These are phyloP conservation scores for Mucor velutinosus DNA, from an alignment of 371 early-diverging fungal genomes.

Conservation along the genomic window DNA sequence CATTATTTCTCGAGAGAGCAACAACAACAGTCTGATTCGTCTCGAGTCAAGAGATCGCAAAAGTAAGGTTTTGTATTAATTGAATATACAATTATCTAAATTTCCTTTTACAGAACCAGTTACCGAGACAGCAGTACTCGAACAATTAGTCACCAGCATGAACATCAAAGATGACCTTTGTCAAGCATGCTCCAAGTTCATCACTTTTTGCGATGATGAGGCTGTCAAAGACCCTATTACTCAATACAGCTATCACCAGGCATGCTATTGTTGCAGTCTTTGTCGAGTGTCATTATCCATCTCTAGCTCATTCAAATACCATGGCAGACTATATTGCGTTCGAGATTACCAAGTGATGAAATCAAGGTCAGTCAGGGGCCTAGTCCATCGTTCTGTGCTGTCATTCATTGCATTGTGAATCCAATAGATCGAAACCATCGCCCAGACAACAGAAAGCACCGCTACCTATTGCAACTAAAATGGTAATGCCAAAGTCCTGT, in stretches of 20 bases:
- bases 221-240: background rate
- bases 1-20: background rate
- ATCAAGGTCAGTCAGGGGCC: slow-evolving; percentile 45
- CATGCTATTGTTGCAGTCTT: background rate
- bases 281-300: background rate
- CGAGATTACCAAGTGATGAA: slow-evolving; percentile 58
- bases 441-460: slow-evolving; percentile 62
- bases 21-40: background rate
- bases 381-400: background rate
- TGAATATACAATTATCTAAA: background rate
- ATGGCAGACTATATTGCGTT: slow-evolving; percentile 73
- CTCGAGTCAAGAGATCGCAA: background rate
- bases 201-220: background rate
- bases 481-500: slow-evolving; percentile 67
- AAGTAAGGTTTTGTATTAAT: background rate
- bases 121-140: background rate
- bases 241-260: background rate
- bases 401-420: slow-evolving; percentile 34
- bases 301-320: slow-evolving; percentile 39
- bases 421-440: slow-evolving; percentile 40
- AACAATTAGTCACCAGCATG: background rate
- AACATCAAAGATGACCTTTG: background rate
- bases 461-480: slow-evolving; percentile 66
- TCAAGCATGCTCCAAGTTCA: background rate
- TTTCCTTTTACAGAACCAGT: background rate